A percentile compares a stretch with the other conserved stretches of the same genome.
phyloP scores from a whole-genome alignment of 2,329 filamentous ascomycete genomes.

The Sarocladiaceae sp. region DNA sequence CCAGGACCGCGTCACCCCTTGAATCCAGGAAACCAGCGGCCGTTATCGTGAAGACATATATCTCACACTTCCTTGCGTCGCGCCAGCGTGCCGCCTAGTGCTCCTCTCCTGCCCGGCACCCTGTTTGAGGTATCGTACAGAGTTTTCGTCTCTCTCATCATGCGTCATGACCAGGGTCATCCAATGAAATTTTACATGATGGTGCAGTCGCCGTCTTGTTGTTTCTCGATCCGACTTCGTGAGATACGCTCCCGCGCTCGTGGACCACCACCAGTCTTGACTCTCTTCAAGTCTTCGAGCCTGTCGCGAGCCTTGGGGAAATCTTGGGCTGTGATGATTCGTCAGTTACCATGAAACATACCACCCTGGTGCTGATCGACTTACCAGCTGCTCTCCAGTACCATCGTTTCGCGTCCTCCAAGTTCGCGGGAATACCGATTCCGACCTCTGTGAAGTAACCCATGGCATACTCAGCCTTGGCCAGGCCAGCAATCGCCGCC shows the following conservation, averaged over 20 bases:
- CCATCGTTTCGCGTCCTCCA: constrained; percentile 97
- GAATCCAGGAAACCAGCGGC: not conserved
- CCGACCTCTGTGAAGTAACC: constrained; percentile 95
- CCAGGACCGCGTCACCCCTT: not conserved
- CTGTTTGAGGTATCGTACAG: too few species aligned
- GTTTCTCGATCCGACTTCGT: constrained; percentile 73
- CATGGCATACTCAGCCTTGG: constrained; percentile 96
- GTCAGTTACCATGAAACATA: constrained; percentile 15
- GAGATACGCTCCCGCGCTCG: constrained; percentile 74
- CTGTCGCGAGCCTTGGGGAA: constrained; percentile 90
- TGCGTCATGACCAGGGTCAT: too few species aligned
- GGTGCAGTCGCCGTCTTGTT: constrained; percentile 73
- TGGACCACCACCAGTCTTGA: constrained; percentile 60
- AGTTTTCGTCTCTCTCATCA: too few species aligned
- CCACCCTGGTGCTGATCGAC: constrained; percentile 31
- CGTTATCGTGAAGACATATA: constrained; percentile 7
- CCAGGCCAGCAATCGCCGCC: constrained; percentile 77
- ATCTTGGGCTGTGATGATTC: constrained; percentile 64
- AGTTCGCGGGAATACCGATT: constrained; percentile 76
- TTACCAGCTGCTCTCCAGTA: constrained; percentile 95
- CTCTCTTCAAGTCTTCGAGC: constrained; percentile 83
- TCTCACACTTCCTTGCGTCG: too few species aligned
- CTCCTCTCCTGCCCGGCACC: too few species aligned
- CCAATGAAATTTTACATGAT: constrained; percentile 72
- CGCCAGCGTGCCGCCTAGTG: too few species aligned